A percentile compares a stretch with the other conserved stretches of the same genome.
Evolutionary conservation across 495 filamentous ascomycete genomes (phyloP).

Genomic region (Neurospora terricola): DNA sequence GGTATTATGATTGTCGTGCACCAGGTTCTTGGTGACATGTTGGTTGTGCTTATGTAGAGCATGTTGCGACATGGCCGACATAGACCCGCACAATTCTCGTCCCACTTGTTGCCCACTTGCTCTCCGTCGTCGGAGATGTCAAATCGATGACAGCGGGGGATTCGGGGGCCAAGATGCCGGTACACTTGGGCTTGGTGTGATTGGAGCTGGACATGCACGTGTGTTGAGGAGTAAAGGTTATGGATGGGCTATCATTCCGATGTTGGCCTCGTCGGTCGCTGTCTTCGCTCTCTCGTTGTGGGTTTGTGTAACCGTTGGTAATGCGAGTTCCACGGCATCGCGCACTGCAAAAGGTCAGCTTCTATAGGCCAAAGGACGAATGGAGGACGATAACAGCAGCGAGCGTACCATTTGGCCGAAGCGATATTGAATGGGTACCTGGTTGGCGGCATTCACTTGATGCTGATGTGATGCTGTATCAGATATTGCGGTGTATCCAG

Average conservation of each 20-base stretch:
- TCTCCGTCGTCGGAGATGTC: not conserved
- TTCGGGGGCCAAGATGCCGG: not conserved
- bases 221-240: not conserved
- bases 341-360: not conserved
- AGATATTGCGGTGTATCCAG: not conserved
- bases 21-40: not conserved
- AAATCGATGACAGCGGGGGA: not conserved
- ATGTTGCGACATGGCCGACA: not conserved
- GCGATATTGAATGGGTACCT: not conserved
- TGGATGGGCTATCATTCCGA: not conserved
- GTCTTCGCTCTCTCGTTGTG: not conserved
- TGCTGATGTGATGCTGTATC: not conserved
- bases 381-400: not conserved
- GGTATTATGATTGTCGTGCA: not conserved
- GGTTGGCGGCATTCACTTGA: not conserved
- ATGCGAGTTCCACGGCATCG: not conserved
- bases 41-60: not conserved
- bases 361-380: not conserved
- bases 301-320: not conserved
- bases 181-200: not conserved
- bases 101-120: not conserved
- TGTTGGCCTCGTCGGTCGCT: not conserved
- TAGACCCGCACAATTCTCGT: not conserved
- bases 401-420: not conserved
- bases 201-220: not conserved